Percentiles rank a stretch among this genome's conserved stretches.
Conservation (phyloP, 176 grass and related monocot genomes). For the Ensete glaucum region DNA sequence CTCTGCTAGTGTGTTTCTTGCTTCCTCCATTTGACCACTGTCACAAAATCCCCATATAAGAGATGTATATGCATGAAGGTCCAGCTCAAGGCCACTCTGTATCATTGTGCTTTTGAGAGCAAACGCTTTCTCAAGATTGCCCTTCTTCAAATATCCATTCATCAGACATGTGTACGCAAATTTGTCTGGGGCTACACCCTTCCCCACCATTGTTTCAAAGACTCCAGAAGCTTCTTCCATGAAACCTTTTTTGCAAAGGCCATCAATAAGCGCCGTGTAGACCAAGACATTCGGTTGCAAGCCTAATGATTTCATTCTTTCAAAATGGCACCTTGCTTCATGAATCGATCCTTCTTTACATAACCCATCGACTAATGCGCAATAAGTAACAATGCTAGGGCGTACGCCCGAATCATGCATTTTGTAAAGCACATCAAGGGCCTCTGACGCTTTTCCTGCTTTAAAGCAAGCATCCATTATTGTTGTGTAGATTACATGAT, state of each 20-base stretch:
- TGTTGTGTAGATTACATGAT: conserved; percentile 77
- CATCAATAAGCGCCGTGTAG: conserved; percentile 73
- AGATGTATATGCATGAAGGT: conserved; percentile 77
- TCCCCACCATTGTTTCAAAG: conserved; percentile 67
- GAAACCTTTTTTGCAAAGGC: conserved; percentile 75
- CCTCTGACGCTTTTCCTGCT: conserved; percentile 62
- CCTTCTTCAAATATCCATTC: conserved; percentile 73
- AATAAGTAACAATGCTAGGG: conserved; percentile 64
- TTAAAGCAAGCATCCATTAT: conserved; percentile 86
- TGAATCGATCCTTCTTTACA: conserved; percentile 60
- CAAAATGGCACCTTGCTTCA: conserved; percentile 65
- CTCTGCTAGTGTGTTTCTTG: conserved; percentile 56
- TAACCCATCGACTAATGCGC: conserved; percentile 81
- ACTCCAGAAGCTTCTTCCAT: conserved; percentile 41
- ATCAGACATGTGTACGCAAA: conserved; percentile 80
- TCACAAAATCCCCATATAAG: conserved; percentile 82
- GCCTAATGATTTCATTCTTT: conserved; percentile 58
- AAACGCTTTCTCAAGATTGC: conserved; percentile 63
- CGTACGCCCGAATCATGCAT: conserved; percentile 51
- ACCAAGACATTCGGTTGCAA: conserved; percentile 54
- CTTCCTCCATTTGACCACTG: conserved; percentile 67
- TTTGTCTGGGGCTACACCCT: conserved; percentile 58
- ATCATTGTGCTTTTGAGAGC: conserved; percentile 62
- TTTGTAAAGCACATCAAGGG: conserved; percentile 46
- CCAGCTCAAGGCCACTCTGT: conserved; percentile 65